A percentile compares a stretch with the other conserved stretches of the same genome.
These are phyloP conservation scores for Ustilago shanxiensis DNA, from an alignment of 1,284 basidiomycete genomes.

Conservation along the genomic window DNA sequence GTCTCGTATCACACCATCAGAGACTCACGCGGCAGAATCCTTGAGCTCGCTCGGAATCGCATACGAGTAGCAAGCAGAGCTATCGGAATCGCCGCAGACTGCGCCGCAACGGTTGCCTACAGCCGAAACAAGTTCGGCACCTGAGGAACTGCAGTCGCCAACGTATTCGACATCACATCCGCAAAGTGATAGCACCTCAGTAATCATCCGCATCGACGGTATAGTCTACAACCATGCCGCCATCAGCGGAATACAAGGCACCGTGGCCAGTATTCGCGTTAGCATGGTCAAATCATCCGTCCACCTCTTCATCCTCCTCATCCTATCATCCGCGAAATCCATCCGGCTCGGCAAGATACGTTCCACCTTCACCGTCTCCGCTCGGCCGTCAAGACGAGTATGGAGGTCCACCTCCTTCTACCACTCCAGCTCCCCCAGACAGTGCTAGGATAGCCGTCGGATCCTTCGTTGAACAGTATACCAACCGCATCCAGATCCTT, in stretches of 20 bases:
- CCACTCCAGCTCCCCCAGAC: constrained; percentile 46
- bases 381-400: constrained; percentile 43
- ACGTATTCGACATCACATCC: background rate
- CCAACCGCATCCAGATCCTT: constrained; percentile 68
- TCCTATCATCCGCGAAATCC: constrained; percentile 47
- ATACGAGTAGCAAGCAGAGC: background rate
- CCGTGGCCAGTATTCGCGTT: constrained; percentile 63
- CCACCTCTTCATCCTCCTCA: constrained; percentile 43
- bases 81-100: background rate
- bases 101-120: background rate
- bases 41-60: background rate
- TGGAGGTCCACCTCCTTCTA: constrained; percentile 24
- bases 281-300: constrained; percentile 61
- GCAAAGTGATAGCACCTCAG: background rate
- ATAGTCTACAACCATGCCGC: constrained; percentile 22
- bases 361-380: constrained; percentile 51
- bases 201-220: background rate
- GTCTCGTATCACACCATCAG: background rate
- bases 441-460: constrained; percentile 64
- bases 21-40: background rate
- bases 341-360: constrained; percentile 45
- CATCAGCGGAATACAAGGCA: constrained; percentile 49
- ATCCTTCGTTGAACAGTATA: constrained; percentile 67
- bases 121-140: background rate
- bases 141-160: background rate